Percentiles rank a stretch among this genome's conserved stretches.
Evolutionary conservation across 2,329 filamentous ascomycete genomes (phyloP).

Genomic region (Neoscytalidium dimidiatum): DNA sequence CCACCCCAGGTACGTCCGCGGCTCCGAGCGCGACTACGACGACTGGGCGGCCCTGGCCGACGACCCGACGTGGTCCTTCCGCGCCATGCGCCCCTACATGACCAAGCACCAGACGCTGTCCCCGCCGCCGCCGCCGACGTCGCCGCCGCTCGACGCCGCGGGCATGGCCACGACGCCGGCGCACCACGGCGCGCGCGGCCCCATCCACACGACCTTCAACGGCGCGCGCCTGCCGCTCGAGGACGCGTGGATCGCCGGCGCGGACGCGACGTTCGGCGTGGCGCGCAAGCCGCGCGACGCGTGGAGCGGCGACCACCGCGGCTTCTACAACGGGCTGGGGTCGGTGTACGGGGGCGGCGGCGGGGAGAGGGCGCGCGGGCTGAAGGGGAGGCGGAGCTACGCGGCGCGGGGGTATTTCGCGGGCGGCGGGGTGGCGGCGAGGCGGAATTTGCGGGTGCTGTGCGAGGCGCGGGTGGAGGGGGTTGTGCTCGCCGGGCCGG

Average conservation of each 20-base stretch:
- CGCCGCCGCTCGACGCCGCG: constrained; percentile 25
- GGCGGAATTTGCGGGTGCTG: background rate
- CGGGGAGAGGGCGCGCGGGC: background rate
- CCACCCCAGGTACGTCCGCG: constrained; percentile 37
- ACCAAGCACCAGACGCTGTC: constrained; percentile 41
- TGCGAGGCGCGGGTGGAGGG: background rate
- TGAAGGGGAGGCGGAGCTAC: constrained; percentile 38
- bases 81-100: constrained; percentile 49
- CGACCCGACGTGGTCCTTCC: constrained; percentile 45
- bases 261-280: constrained; percentile 29
- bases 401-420: constrained; percentile 33
- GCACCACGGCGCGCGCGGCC: constrained; percentile 37
- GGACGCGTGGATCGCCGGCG: constrained; percentile 29
- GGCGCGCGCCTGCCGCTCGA: constrained; percentile 26
- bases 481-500: background rate
- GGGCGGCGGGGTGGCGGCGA: background rate
- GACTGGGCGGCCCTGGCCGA: constrained; percentile 21
- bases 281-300: constrained; percentile 36
- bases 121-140: constrained; percentile 29
- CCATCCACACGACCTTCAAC: constrained; percentile 39
- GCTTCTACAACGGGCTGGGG: constrained; percentile 35
- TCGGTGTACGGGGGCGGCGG: constrained; percentile 28
- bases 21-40: constrained; percentile 20
- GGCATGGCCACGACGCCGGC: constrained; percentile 35
- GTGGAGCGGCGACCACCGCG: constrained; percentile 39